Evolutionary conservation across 306 rosid species (phyloP).

Genomic region (Rosa lucieae): DNA sequence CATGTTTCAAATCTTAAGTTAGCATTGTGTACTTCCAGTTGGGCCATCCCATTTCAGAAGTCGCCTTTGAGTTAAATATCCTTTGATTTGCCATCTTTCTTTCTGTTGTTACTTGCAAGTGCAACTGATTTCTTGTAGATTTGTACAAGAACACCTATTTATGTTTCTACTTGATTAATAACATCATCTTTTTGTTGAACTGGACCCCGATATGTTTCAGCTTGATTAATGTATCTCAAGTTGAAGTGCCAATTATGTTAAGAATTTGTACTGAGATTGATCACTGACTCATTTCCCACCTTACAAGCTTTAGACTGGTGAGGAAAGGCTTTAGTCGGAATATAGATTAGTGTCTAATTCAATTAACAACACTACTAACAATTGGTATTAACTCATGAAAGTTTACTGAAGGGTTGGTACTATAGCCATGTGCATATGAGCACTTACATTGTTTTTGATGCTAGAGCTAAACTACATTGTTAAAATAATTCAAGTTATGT

Average conservation of each 20-base stretch:
- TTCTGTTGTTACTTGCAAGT: not conserved
- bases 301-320: not conserved
- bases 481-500: no score
- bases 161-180: conserved; percentile 6
- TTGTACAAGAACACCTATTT: not conserved
- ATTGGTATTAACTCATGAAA: not conserved
- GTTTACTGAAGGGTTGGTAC: not conserved
- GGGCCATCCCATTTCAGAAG: not conserved
- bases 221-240: not conserved
- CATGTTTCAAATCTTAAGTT: not conserved
- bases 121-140: not conserved
- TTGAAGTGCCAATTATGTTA: not conserved
- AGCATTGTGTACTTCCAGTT: not conserved
- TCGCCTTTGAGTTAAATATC: not conserved
- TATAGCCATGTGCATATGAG: not conserved
- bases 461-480: not conserved
- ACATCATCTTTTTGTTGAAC: not conserved
- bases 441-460: not conserved
- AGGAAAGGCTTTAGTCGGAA: not conserved
- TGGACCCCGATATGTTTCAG: not conserved
- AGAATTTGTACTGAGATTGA: not conserved
- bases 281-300: not conserved
- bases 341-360: not conserved
- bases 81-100: not conserved
- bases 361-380: not conserved